Percentiles rank a stretch among this genome's conserved stretches.
These are phyloP conservation scores for Rhynchospora pubera DNA, from an alignment of 176 grass and related monocot genomes.

Conservation along the genomic window DNA sequence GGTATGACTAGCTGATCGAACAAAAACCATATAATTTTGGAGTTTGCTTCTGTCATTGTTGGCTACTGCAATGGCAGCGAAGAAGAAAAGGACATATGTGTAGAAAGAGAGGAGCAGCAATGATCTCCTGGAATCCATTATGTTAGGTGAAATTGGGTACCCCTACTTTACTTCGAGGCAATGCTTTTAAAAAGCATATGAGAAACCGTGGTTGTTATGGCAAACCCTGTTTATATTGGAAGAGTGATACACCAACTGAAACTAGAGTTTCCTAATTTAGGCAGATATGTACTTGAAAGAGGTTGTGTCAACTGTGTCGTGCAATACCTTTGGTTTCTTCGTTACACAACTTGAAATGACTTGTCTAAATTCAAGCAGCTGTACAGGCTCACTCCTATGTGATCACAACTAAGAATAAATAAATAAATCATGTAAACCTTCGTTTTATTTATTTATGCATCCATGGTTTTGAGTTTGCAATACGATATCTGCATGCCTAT, in stretches of 20 bases:
- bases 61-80: not conserved
- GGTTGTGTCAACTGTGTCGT: not conserved
- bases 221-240: not conserved
- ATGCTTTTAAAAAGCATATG: not conserved
- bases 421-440: not conserved
- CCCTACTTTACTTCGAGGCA: not conserved
- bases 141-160: not conserved
- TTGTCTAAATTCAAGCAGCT: not conserved
- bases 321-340: not conserved
- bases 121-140: constrained; percentile 10
- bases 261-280: constrained; percentile 5
- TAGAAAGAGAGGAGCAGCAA: not conserved
- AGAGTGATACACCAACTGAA: not conserved
- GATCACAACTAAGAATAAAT: not conserved
- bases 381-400: not conserved
- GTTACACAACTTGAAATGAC: not conserved
- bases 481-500: no score
- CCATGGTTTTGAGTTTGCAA: not conserved
- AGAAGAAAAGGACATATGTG: not conserved
- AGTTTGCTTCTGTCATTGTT: not conserved
- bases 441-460: not conserved
- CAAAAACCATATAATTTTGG: constrained; percentile 18
- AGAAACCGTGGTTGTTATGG: not conserved
- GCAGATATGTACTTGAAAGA: not conserved
- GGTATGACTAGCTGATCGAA: not conserved